phyloP scores from a whole-genome alignment of 2,329 filamentous ascomycete genomes.

The Didymella glomerata region DNA sequence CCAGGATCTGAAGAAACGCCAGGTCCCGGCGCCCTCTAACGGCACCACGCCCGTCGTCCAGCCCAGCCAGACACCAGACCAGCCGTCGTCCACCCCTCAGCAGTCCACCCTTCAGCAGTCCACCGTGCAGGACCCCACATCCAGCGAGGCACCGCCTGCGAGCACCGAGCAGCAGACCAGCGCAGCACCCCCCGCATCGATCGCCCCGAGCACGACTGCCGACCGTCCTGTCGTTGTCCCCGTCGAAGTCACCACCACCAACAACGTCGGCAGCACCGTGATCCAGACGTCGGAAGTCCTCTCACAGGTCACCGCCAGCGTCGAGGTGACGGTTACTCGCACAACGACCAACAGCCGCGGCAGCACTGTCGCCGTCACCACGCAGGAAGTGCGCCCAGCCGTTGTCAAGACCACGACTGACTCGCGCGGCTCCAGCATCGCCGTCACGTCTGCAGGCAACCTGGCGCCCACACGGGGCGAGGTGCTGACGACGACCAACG shows the following conservation, averaged over 20 bases:
- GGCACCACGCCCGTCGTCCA: conserved; percentile 30
- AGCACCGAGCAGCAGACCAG: conserved; percentile 10
- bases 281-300: conserved; percentile 54
- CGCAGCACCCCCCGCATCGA: conserved; percentile 14
- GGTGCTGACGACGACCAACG: conserved; percentile 56
- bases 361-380: conserved; percentile 40
- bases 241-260: conserved; percentile 52
- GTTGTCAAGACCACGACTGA: conserved; percentile 52
- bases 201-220: conserved; percentile 15
- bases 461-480: conserved; percentile 49
- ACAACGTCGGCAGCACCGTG: conserved; percentile 46
- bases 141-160: conserved; percentile 11
- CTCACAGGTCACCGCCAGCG: conserved; percentile 51
- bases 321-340: conserved; percentile 48
- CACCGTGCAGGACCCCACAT: conserved; percentile 3
- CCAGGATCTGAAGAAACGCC: conserved; percentile 55
- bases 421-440: conserved; percentile 49
- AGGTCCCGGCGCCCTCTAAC: conserved; percentile 41
- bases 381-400: conserved; percentile 51
- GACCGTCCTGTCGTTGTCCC: conserved; percentile 47
- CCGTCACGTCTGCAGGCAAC: conserved; percentile 45
- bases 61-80: conserved; percentile 16
- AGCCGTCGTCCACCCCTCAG: conserved; percentile 18
- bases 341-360: conserved; percentile 52
- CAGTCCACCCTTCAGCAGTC: conserved; percentile 15